phyloP scores from a whole-genome alignment of 2,329 filamentous ascomycete species.

The Fusarium protoensiforme region DNA sequence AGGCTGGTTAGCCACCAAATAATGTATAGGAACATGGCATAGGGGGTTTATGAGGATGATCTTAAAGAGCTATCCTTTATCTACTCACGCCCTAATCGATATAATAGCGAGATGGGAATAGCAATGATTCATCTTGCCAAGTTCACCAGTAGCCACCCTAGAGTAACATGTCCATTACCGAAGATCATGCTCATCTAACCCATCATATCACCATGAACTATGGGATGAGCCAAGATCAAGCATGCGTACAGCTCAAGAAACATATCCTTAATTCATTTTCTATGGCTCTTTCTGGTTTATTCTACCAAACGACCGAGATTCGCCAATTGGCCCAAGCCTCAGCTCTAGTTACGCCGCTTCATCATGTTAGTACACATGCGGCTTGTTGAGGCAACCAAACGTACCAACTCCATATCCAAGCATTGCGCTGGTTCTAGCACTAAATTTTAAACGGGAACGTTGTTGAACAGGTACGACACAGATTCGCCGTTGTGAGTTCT shows the following conservation, averaged over 20 bases:
- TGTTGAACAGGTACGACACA: constrained; percentile 76
- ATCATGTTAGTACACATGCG: constrained; percentile 21
- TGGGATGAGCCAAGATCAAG: neutral
- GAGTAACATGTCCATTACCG: neutral
- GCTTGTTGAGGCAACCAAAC: constrained; percentile 11
- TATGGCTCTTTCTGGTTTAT: constrained; percentile 28
- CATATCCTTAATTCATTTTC: constrained; percentile 16
- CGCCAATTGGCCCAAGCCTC: constrained; percentile 27
- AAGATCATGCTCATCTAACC: neutral
- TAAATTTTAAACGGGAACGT: constrained; percentile 63
- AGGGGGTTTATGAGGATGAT: neutral
- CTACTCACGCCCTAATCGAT: neutral
- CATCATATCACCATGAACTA: neutral
- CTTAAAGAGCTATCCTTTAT: neutral
- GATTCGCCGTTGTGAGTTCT: constrained; percentile 74
- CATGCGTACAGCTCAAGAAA: neutral
- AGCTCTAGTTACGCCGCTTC: constrained; percentile 38
- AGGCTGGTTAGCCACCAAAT: neutral
- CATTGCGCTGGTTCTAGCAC: constrained; percentile 17
- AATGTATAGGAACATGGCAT: neutral
- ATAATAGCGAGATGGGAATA: neutral
- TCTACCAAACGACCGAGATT: constrained; percentile 28
- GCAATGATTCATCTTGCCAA: neutral
- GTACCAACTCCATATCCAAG: constrained; percentile 41
- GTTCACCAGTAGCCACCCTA: neutral